Conservation (phyloP, 768 basidiomycete genomes). For the Sistotremastrum niveocremeum region DNA sequence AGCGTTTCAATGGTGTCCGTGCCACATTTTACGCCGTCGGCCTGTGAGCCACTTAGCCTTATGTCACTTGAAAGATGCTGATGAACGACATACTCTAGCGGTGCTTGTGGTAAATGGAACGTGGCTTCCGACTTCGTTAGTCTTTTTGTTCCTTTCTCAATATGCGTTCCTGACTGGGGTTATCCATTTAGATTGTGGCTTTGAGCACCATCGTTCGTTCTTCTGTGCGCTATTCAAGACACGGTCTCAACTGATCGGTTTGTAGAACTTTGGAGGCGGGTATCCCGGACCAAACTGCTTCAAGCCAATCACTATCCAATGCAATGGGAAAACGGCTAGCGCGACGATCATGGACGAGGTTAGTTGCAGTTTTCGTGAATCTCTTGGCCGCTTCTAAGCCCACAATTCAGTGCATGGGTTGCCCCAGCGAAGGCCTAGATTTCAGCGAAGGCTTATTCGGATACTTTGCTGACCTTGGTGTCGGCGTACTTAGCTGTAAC, state of each 20-base stretch:
- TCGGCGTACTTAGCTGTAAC: conserved; percentile 44
- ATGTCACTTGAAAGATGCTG: conserved; percentile 1
- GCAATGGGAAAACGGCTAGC: conserved; percentile 40
- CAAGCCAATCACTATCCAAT: conserved; percentile 44
- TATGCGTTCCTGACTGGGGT: not conserved
- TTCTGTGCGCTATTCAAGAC: not conserved
- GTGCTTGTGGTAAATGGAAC: conserved; percentile 39
- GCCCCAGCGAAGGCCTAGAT: conserved; percentile 54
- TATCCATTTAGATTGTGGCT: conserved; percentile 34
- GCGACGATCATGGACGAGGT: conserved; percentile 58
- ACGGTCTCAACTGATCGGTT: not conserved
- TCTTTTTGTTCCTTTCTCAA: conserved; percentile 2
- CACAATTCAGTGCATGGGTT: conserved; percentile 45
- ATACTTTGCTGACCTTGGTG: conserved; percentile 34
- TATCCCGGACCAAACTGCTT: conserved; percentile 59
- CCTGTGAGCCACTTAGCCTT: conserved; percentile 22
- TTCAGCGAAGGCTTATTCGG: conserved; percentile 52
- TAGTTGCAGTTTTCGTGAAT: conserved; percentile 10
- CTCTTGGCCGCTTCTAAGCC: conserved; percentile 1
- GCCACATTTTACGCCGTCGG: conserved; percentile 48
- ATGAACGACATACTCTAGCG: conserved; percentile 21
- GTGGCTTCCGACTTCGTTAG: conserved; percentile 30
- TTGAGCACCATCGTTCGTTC: conserved; percentile 28
- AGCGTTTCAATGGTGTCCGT: conserved; percentile 25
- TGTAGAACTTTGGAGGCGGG: conserved; percentile 38